phyloP scores from a whole-genome alignment of 2,329 filamentous ascomycete genomes.

The Penicillium corylophilum region DNA sequence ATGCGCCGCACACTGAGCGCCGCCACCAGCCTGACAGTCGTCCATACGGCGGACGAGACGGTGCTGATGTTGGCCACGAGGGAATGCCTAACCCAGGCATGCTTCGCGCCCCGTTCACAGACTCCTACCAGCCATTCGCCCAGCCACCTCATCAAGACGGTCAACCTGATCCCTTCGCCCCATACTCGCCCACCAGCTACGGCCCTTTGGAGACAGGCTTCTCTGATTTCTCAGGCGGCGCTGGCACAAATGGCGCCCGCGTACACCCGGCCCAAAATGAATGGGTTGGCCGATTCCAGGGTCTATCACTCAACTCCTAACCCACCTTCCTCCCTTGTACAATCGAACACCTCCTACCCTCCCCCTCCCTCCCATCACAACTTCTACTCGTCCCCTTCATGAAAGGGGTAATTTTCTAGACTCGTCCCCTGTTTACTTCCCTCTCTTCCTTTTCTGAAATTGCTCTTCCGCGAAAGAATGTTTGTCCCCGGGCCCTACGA shows the following conservation, averaged over 20 bases:
- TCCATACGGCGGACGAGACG: constrained; percentile 32
- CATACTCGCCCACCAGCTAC: constrained; percentile 33
- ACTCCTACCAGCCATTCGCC: constrained; percentile 39
- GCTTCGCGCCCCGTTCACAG: constrained; percentile 36
- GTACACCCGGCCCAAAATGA: constrained; percentile 47
- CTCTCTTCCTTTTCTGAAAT: neutral
- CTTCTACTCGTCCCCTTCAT: neutral
- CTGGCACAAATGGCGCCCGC: constrained; percentile 37
- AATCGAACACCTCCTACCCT: neutral
- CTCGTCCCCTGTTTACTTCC: neutral
- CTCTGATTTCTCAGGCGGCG: constrained; percentile 33
- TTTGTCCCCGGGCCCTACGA: neutral
- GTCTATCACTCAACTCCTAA: constrained; percentile 67
- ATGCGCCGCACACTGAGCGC: constrained; percentile 37
- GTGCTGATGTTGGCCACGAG: constrained; percentile 31
- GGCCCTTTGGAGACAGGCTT: constrained; percentile 41
- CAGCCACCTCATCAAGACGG: constrained; percentile 35
- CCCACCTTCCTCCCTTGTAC: neutral
- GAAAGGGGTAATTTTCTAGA: constrained; percentile 4
- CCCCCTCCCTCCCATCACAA: neutral
- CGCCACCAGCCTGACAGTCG: constrained; percentile 41
- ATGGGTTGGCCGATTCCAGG: constrained; percentile 66
- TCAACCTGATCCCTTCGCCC: constrained; percentile 38
- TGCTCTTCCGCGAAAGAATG: constrained; percentile 11
- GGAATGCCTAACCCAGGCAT: constrained; percentile 26